These are phyloP conservation scores for Casuarina glauca DNA, from an alignment of 306 rosid species.

Conservation along the genomic window DNA sequence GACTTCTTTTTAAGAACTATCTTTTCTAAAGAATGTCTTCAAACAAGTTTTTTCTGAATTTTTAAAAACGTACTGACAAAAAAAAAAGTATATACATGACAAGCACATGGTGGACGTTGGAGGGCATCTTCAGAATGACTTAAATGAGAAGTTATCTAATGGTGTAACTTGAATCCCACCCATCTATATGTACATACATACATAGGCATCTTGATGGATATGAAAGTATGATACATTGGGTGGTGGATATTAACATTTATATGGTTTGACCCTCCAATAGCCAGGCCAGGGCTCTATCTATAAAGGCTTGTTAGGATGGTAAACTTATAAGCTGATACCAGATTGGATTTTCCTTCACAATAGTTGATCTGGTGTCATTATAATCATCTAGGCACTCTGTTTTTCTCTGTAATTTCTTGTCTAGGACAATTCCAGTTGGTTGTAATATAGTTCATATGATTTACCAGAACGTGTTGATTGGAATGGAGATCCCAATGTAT, in stretches of 20 bases:
- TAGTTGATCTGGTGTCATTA: neutral
- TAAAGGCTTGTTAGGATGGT: neutral
- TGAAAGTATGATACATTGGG: neutral
- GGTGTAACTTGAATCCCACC: too few species aligned
- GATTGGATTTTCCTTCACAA: neutral
- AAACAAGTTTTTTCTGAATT: too few species aligned
- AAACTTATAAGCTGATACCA: neutral
- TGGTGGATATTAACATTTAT: neutral
- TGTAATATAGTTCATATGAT: slow-evolving; percentile 23
- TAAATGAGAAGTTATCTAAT: too few species aligned
- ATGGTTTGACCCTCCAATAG: neutral
- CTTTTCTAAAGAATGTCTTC: too few species aligned
- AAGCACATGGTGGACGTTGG: too few species aligned
- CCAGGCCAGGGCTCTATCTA: neutral
- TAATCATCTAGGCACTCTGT: slow-evolving; percentile 5
- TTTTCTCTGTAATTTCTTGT: slow-evolving; percentile 8
- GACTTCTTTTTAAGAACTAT: too few species aligned
- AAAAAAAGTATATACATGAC: too few species aligned
- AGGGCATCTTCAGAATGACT: too few species aligned
- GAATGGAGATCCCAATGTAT: slow-evolving; percentile 75
- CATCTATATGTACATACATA: neutral
- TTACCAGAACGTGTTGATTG: slow-evolving; percentile 72
- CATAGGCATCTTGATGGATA: neutral
- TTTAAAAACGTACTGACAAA: too few species aligned
- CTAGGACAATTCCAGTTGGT: slow-evolving; percentile 18